Base-by-base conservation (phyloP, 345 rosid species). In the Gossypium bickii region DNA sequence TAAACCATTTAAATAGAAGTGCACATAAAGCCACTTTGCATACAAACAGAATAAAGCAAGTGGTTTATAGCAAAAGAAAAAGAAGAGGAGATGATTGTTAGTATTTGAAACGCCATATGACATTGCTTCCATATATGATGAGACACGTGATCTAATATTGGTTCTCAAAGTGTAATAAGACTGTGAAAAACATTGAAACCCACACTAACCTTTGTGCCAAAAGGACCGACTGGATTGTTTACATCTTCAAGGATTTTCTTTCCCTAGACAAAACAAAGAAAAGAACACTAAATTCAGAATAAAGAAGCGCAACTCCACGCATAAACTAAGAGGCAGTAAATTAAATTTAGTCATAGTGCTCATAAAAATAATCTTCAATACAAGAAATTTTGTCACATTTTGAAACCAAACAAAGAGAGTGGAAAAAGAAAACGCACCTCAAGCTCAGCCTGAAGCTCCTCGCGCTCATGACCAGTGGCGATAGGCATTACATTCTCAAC, bases 401-500 rank as follows among this genome's bases (percentile, higher is more conserved):
- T 38, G 6, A 65, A 81, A 49, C 64, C 47, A 58, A 65, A 63
- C 27, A 67, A 24, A 61, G 4, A 74, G 43, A 51, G 60, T 9
- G 18, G 43, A 24, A 65, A 72, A 70, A 7, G 18, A 65, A 73
- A 73, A 77, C 64, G 57, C 69, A 94, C 97, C 98, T 86, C 74
- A 41, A 91, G 74, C 81, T 89, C 94, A 69, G 89, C 87, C 75
- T 87, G 92, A 70, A 91, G 85, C 86, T 94, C 98, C 83, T 94
- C 96, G 48, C 88, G 86, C 79, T 94, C 95, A 16, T 92, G 97
- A n/a, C 98, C 98, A 45, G 98, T 92, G 2, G 98, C 97, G 78
- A 91, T 89, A 11, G 93, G 98, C 89, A 87, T 85, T 52, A 89
- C 82, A 83, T 89, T 90, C 80, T 89, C 97, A 66, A 87, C 88